Base-by-base conservation (phyloP, 2,329 filamentous ascomycete genomes). In the Cladosporium sp. region DNA sequence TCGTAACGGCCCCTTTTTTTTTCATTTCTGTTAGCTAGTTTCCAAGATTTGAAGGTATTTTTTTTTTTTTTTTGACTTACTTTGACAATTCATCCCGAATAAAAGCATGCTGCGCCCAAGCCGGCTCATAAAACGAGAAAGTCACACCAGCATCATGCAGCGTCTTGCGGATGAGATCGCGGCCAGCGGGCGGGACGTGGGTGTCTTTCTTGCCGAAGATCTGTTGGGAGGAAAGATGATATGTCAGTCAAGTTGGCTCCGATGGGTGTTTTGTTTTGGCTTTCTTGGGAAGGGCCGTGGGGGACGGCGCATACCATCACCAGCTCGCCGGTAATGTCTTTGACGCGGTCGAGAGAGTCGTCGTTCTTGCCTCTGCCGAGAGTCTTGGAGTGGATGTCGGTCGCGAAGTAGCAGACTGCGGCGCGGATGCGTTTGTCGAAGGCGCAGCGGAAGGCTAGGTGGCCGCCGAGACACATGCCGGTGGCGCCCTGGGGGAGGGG, bases 101-200 rank as follows among this genome's bases (percentile, higher is more conserved):
- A 70, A 97, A 97, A 4, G 92, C 92, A 77, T 96, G 92, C 74
- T 96, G 92, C 3, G 92, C 91, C 85, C 90, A 93, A n/a, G 90
- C 89, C 63, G 89, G 85, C 76, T 97, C 92, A 74, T 94, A 91
- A 71, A 90, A 96, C 69, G 84, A 88, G 68, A 93, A 92, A 9
- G 82, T 79, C 4, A 87, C 82, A 9, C 87, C 88, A 5, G 86
- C 84, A 20, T 90, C 90, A 66, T 92, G 85, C 66, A 96, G 78
- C 60, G 90, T 92, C 71, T 84, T 84, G 58, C 91, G 84, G 71
- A 96, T 94, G 64, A 95, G 74, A 73, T 96, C 91, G 17, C 92
- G 82, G 1, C 92, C 92, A 39, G 83, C 83, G 36, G 90, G 85
- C 1, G 91, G 90, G 13, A 97, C 91, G 72, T 97, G 92, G 58